A percentile compares a stretch with the other conserved stretches of the same genome.
These are phyloP conservation scores for Gossypium trilobum DNA, from an alignment of 441 rosid genomes.

Conservation along the genomic window DNA sequence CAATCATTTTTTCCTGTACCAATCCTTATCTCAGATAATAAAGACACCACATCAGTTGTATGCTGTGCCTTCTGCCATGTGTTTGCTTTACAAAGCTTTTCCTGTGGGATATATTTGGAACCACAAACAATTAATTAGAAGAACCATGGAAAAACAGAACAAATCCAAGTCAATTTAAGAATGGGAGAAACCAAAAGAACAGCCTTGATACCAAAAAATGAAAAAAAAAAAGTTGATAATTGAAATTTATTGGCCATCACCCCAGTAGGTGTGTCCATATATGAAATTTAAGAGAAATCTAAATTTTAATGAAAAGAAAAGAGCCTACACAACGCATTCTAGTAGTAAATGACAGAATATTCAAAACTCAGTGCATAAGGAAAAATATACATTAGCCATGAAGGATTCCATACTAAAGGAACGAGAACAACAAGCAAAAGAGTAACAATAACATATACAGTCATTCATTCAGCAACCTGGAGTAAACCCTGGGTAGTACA, in stretches of 20 bases:
- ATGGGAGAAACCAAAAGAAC: neutral
- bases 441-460: neutral
- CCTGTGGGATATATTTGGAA: slow-evolving; percentile 39
- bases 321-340: neutral
- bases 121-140: slow-evolving; percentile 3
- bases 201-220: neutral
- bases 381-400: neutral
- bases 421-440: neutral
- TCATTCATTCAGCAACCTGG: slow-evolving; percentile 50
- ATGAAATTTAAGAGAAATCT: neutral
- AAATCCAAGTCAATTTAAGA: slow-evolving; percentile 11
- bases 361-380: neutral
- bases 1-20: slow-evolving; percentile 84
- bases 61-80: slow-evolving; percentile 88
- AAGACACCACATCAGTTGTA: slow-evolving; percentile 86
- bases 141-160: neutral
- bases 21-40: slow-evolving; percentile 85
- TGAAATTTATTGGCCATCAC: neutral
- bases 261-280: neutral
- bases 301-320: neutral
- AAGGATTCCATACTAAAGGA: neutral
- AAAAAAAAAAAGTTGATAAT: neutral
- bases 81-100: slow-evolving; percentile 94
- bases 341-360: neutral
- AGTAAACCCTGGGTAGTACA: slow-evolving; percentile 98